These are phyloP conservation scores for Chaetomiaceae sp. DNA, from an alignment of 2,329 filamentous ascomycete species.

Conservation along the genomic window DNA sequence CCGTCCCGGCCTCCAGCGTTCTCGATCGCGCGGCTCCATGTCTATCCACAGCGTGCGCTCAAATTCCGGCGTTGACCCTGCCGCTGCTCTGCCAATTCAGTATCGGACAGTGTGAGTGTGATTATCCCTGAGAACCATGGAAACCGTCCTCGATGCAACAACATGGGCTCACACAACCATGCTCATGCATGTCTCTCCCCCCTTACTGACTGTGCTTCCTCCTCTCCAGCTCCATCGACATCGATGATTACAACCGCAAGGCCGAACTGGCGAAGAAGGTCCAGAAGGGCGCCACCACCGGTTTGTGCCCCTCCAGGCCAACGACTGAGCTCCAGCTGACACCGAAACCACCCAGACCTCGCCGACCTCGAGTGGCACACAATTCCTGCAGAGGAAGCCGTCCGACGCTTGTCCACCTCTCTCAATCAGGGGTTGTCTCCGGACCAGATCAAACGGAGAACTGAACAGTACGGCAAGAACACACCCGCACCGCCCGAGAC, in stretches of 20 bases:
- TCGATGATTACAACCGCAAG: slow-evolving; percentile 49
- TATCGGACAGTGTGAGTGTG: slow-evolving; percentile 48
- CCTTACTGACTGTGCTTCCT: not conserved
- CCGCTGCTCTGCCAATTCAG: slow-evolving; percentile 45
- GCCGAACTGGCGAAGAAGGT: slow-evolving; percentile 38
- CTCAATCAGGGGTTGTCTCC: slow-evolving; percentile 53
- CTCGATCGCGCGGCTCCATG: slow-evolving; percentile 30
- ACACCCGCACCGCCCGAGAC: slow-evolving; percentile 61
- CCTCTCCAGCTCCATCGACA: slow-evolving; percentile 44
- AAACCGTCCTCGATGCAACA: too few species aligned
- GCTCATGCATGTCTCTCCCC: too few species aligned
- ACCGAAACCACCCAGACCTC: slow-evolving; percentile 41
- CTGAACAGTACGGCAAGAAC: slow-evolving; percentile 61
- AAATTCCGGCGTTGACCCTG: slow-evolving; percentile 38
- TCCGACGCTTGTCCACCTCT: slow-evolving; percentile 54
- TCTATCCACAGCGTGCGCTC: slow-evolving; percentile 38
- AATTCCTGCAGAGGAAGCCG: slow-evolving; percentile 53
- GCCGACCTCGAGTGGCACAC: slow-evolving; percentile 65
- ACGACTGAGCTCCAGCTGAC: not conserved
- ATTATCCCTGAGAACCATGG: too few species aligned
- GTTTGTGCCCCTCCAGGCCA: slow-evolving; percentile 25
- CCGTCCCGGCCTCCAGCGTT: slow-evolving; percentile 2
- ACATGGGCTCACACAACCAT: too few species aligned
- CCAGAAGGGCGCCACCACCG: slow-evolving; percentile 42
- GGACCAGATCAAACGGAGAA: slow-evolving; percentile 50